These are phyloP conservation scores for Neurospora crassa DNA, from an alignment of 2,329 filamentous ascomycete genomes.

Conservation along the genomic window DNA sequence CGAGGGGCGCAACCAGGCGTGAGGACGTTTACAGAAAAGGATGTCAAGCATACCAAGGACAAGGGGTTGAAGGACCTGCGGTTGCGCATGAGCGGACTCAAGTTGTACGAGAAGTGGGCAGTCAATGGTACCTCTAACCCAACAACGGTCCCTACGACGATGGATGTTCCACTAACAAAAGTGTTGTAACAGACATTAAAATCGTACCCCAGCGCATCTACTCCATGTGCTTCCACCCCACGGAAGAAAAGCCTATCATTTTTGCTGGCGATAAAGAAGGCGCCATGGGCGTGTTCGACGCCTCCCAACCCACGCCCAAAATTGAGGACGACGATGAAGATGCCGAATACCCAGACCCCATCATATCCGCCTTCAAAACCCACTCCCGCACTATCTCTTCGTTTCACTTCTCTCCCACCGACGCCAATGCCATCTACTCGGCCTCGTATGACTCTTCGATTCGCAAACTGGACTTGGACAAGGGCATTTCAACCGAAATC, in stretches of 20 bases:
- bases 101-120: slow-evolving; percentile 74
- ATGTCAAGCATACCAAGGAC: slow-evolving; percentile 70
- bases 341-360: slow-evolving; percentile 55
- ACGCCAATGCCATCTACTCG: slow-evolving; percentile 68
- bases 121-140: slow-evolving; percentile 54
- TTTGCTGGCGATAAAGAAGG: slow-evolving; percentile 95
- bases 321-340: slow-evolving; percentile 57
- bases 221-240: slow-evolving; percentile 80
- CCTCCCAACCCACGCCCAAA: slow-evolving; percentile 54
- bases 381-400: slow-evolving; percentile 83
- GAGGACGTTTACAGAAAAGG: slow-evolving; percentile 76
- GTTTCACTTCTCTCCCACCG: slow-evolving; percentile 66
- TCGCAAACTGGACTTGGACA: slow-evolving; percentile 73
- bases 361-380: slow-evolving; percentile 83
- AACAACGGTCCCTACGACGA: neutral
- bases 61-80: slow-evolving; percentile 64
- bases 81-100: slow-evolving; percentile 65
- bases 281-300: slow-evolving; percentile 83
- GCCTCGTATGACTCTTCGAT: slow-evolving; percentile 92
- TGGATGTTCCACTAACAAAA: neutral
- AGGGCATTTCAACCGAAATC: slow-evolving; percentile 68
- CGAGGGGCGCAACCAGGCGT: slow-evolving; percentile 70
- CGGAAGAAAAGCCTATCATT: slow-evolving; percentile 72
- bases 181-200: slow-evolving; percentile 59
- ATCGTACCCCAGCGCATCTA: slow-evolving; percentile 84